Base-by-base conservation (phyloP, 179 eudicot genomes). In the Amaranthus tricolor region DNA sequence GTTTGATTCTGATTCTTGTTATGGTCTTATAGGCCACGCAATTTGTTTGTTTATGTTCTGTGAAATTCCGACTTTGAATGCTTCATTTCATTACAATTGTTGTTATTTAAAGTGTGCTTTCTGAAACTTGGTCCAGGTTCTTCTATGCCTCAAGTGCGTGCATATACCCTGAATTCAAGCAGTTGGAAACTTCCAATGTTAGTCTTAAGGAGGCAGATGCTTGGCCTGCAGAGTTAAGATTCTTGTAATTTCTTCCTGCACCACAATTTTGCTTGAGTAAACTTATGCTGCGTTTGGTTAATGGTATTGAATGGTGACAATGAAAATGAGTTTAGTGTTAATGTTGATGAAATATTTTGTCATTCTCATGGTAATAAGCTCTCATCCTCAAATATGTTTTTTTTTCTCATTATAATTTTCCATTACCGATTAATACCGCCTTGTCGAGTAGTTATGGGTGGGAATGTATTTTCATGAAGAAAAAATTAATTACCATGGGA, bases 121-220 rank as follows among this genome's bases (percentile, higher is more conserved):
- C 31, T 60, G 68, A 31, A 53, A 52, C 20, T 45, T 77, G 49
- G 51, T 80, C 73, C 81, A 94, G 97, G 91, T 85, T 94, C 77
- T 94, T 69, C 71, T 94, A 94, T 82, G 98, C 98, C 54, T 94
- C 98, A 15, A 94, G 98, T 85, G 98, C 98, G 21, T 94, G 98
- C 77, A 93, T 94, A 75, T 94, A 94, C 82, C 98, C 98, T 78
- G 98, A 94, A 81, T 94, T 92, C 84, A 94, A 93, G 90, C 98
- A 94, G 86, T 76, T 94, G 88, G 98, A 94, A 53, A 94, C 98
- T 50, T 74, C 81, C 51, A 92, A 92, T 79, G 98, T 92, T 78
- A 94, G 96, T 87, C 87, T 94, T 81, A 94, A 94, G 88, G 96
- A 94, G 77, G 68, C 98, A 68, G 98, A 94, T 85, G 98, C 98